phyloP scores from a whole-genome alignment of 352 stramenopile species.

The Globisporangium heterothallicum region DNA sequence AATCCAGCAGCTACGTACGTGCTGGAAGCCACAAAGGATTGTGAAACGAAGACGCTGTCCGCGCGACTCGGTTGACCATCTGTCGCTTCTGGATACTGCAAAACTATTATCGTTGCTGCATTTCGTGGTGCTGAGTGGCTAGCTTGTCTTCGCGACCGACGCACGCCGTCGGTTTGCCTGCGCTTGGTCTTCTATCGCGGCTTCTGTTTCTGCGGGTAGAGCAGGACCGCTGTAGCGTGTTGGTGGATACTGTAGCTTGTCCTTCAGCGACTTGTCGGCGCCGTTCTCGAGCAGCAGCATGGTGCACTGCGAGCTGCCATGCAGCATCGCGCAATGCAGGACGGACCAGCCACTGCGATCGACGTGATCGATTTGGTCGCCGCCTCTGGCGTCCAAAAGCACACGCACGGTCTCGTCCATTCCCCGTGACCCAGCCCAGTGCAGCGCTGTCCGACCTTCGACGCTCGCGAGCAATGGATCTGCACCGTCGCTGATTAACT shows the following conservation, averaged over 20 bases:
- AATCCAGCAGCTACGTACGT: no score
- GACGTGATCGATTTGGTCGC: constrained; percentile 15
- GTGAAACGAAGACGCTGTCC: no score
- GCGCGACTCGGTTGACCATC: no score
- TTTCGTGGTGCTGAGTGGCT: no score
- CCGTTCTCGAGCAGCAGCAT: constrained; percentile 33
- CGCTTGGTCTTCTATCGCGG: no score
- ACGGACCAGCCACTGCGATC: constrained; percentile 54
- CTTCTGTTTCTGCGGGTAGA: no score
- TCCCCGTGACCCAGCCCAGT: constrained; percentile 53
- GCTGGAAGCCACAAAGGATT: no score
- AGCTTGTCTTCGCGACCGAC: no score
- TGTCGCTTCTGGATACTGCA: no score
- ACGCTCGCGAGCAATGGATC: constrained; percentile 26
- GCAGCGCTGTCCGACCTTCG: constrained; percentile 52
- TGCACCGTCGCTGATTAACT: constrained; percentile 33
- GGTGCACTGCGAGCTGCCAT: constrained; percentile 31
- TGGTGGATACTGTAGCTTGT: constrained; percentile 36
- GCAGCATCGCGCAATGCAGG: constrained; percentile 53
- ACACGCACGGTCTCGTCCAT: constrained; percentile 27
- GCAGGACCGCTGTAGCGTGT: neutral
- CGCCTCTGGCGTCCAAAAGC: constrained; percentile 29
- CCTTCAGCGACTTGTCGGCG: constrained; percentile 17
- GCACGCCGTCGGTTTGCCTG: no score
- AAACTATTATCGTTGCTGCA: no score